Evolutionary conservation across 2,329 filamentous ascomycete species (phyloP), one percentile per base, ranked within the genome.

Genomic region (Cryphonectria nitschkei): DNA sequence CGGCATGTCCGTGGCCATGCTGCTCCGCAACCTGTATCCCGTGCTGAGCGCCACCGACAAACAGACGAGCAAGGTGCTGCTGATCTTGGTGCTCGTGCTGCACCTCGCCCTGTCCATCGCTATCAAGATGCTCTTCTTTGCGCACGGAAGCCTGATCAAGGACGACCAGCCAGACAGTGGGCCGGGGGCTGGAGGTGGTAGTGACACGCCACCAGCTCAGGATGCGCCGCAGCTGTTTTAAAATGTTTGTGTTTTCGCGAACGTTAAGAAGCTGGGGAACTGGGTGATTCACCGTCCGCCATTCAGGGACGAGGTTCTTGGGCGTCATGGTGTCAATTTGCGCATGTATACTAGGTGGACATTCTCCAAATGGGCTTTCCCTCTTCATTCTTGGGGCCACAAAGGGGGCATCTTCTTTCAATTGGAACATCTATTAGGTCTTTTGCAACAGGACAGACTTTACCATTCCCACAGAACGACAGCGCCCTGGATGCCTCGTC

Each of bases 51-150:
- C 95, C 63, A 98, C 95, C 46, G 96, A 98, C 81, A 90, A 91
- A 73, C 94, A 97, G 85, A 94, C 93, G 34, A 96, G 93, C 82
- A 97, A 97, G 87, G 86, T 94, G 32, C 82, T 99, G 73, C 86
- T 99, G 72, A 85, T 98, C 67, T 84, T 95, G 32, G 95, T 99
- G 37, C 87, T 98, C 41, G 87, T 88, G 41, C 85, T 98, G 73
- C 96, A 99, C 82, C 91, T 94, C 39, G 96, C 92, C n/a, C 85
- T 99, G 75, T 89, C 95, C 1, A 89, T 98, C 76, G 93, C 95
- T 5, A 98, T 99, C 82, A 98, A 98, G 87, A 91, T 98, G 71
- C 83, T 98, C 39, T 98, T 98, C 87, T 99, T 99, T 82, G 95
- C 94, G 75, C 90, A 93, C 75, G 90, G 87, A 65, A 94, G 92